Conservation (phyloP, 2,329 filamentous ascomycete species). For the Monosporascus sp. region DNA sequence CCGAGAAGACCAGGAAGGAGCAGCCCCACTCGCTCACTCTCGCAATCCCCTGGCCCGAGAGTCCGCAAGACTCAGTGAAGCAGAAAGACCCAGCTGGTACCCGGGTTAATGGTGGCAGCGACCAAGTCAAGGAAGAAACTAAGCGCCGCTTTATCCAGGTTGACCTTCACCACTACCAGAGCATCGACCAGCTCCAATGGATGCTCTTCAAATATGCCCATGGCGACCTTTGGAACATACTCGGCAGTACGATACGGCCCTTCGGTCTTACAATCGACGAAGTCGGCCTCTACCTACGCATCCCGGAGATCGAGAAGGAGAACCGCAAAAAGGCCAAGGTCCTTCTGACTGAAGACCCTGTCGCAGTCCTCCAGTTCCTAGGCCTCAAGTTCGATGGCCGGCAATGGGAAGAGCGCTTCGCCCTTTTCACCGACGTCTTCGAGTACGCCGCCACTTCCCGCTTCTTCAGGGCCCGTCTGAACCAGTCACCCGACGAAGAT, state of each 20-base stretch:
- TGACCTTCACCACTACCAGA: slow-evolving; percentile 55
- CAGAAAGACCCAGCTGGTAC: too few relatives aligned
- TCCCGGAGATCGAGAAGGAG: slow-evolving; percentile 60
- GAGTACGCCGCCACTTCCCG: slow-evolving; percentile 53
- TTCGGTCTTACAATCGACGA: slow-evolving; percentile 64
- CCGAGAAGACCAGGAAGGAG: slow-evolving; percentile 32
- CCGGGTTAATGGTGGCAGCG: background rate
- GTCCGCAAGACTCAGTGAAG: slow-evolving; percentile 2
- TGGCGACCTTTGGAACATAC: slow-evolving; percentile 62
- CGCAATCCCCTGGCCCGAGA: slow-evolving; percentile 51
- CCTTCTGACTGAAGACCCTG: slow-evolving; percentile 53
- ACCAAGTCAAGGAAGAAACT: slow-evolving; percentile 6
- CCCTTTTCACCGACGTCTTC: slow-evolving; percentile 50
- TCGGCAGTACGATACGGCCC: slow-evolving; percentile 59
- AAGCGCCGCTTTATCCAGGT: slow-evolving; percentile 55
- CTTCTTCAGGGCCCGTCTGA: slow-evolving; percentile 47
- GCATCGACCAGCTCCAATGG: slow-evolving; percentile 49
- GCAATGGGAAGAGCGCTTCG: slow-evolving; percentile 53
- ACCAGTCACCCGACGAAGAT: slow-evolving; percentile 21
- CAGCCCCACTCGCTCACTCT: slow-evolving; percentile 31
- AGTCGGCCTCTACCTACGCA: slow-evolving; percentile 56
- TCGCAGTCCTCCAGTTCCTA: slow-evolving; percentile 55
- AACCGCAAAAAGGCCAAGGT: slow-evolving; percentile 55
- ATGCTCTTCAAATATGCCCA: slow-evolving; percentile 63
- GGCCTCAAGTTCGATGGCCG: slow-evolving; percentile 43